A percentile compares a stretch with the other conserved stretches of the same genome.
Conservation (phyloP, 2,329 filamentous ascomycete species). For the Magnaporthiopsis rhizophila region DNA sequence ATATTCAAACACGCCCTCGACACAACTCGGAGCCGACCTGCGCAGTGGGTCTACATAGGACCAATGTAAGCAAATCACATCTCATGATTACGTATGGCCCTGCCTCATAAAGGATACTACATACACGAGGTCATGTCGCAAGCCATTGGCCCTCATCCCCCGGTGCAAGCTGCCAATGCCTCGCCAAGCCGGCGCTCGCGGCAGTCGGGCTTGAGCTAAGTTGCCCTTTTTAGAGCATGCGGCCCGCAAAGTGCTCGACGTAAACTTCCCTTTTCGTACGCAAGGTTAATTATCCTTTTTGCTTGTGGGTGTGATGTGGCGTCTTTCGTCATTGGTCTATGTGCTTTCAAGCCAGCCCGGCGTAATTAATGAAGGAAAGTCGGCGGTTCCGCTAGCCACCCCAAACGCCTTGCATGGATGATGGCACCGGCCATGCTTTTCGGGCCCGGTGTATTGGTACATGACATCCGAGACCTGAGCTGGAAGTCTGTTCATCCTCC, state of each 20-base stretch:
- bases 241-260: background rate
- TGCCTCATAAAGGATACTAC: too few relatives aligned
- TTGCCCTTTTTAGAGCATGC: background rate
- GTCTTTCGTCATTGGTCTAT: too few relatives aligned
- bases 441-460: background rate
- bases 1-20: too few relatives aligned
- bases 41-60: too few relatives aligned
- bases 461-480: background rate
- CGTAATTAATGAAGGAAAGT: background rate
- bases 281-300: background rate
- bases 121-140: too few relatives aligned
- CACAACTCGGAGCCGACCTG: too few relatives aligned
- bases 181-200: too few relatives aligned
- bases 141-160: too few relatives aligned
- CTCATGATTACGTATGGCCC: too few relatives aligned
- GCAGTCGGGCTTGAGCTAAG: background rate
- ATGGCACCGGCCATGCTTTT: background rate
- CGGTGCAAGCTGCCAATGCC: background rate
- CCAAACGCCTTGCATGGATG: background rate
- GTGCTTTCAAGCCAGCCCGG: background rate
- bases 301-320: background rate
- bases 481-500: background rate
- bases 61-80: too few relatives aligned
- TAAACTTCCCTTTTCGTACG: background rate
- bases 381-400: background rate